Conservation (phyloP, 2,329 filamentous ascomycete genomes). For the Cladosporium oxysporum region DNA sequence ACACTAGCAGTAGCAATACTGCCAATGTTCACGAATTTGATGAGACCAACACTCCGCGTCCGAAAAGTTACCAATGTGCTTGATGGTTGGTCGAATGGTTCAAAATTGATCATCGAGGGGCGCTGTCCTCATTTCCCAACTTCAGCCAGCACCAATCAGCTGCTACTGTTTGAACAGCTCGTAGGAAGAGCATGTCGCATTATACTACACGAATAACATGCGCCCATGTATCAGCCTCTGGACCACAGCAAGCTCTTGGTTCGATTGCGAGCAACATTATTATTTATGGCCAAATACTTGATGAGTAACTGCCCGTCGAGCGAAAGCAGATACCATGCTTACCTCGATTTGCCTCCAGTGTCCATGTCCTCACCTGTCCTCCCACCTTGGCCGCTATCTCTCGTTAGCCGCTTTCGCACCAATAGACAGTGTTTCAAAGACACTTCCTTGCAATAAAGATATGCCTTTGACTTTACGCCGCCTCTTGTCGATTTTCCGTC, state of each 20-base stretch:
- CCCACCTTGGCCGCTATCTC: background rate
- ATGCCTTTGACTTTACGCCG: background rate
- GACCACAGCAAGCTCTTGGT: background rate
- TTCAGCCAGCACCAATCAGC: background rate
- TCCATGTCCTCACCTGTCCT: background rate
- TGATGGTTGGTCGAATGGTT: background rate
- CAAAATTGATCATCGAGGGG: background rate
- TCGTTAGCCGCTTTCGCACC: background rate
- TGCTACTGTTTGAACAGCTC: background rate
- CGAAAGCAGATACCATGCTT: background rate
- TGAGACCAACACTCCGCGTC: background rate
- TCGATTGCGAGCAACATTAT: background rate
- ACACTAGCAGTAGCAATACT: background rate
- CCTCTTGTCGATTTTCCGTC: background rate
- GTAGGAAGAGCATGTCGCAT: background rate
- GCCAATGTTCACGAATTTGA: background rate
- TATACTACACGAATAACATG: background rate
- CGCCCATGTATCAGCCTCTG: background rate
- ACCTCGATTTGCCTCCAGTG: background rate
- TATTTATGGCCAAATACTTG: background rate
- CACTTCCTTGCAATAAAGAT: background rate
- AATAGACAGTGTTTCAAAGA: background rate
- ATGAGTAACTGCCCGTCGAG: background rate
- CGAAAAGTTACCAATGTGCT: background rate
- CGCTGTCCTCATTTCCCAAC: background rate